Evolutionary conservation across 306 rosid genomes (phyloP), one percentile per base, ranked within the genome.

Genomic region (Cicer judaicum): DNA sequence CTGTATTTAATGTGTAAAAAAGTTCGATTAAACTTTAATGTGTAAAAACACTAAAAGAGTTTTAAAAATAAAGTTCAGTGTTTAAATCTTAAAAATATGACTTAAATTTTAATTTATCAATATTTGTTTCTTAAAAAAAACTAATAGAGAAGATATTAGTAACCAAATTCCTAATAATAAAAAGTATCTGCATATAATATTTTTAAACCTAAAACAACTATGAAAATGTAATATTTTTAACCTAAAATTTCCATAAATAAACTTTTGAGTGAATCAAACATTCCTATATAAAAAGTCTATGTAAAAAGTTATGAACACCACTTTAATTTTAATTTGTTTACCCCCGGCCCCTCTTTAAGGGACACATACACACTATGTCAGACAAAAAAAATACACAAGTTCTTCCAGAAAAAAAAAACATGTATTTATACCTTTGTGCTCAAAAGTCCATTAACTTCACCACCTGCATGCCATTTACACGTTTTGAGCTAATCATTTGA

Each of bases 391-490:
- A 46, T 7, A 48, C 5, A 19, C 12, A 29, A 12, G 5, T 4
- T 29, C 36, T 29, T 29, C 34, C n/a, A n/a, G n/a, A 19, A 24
- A 29, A 29, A 24, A 29, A 29, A 29, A n/a, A n/a, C n/a, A n/a
- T n/a, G n/a, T n/a, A n/a, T 1, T 16, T 16, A 29, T 66, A 66
- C 72, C 72, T 66, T n/a, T 44, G 42, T 46, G 24, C 42, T 12
- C 18, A 11, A 66, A 12, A 66, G 46, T 8, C 42, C 55, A 66
- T 66, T 24, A 24, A 66, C 72, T 66, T 66, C 42, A 12, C 4
- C 18, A 44, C 72, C 72, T 66, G 72, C 72, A 66, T 44, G 41
- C 7, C 12, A 46, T 21, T 16, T 44, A 21, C 41, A 66, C 16
- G 0, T 66, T 46, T 66, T 66, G 7, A 44, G 19, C 6, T 66